phyloP scores from a whole-genome alignment of 1,284 basidiomycete genomes.

The Malassezia arunalokei region DNA sequence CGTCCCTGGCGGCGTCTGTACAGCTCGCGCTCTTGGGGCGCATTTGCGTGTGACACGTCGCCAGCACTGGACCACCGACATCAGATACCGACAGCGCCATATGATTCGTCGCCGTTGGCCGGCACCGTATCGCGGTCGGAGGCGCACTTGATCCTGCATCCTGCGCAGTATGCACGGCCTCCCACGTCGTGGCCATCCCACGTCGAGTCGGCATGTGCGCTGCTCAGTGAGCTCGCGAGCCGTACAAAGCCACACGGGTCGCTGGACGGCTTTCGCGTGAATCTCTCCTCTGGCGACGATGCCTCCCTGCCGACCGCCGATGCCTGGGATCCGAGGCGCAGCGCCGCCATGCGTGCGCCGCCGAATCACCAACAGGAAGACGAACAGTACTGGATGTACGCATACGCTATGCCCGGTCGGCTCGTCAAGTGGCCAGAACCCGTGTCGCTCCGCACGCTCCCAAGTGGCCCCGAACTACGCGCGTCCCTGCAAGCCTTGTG shows the following conservation, averaged over 20 bases:
- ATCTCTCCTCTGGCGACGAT: constrained; percentile 21
- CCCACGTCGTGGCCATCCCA: constrained; percentile 29
- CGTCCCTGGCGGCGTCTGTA: background rate
- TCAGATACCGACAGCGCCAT: constrained; percentile 28
- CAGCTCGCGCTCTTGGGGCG: background rate
- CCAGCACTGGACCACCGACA: constrained; percentile 26
- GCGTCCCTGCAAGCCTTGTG: background rate
- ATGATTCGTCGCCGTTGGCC: constrained; percentile 26
- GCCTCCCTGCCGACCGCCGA: background rate
- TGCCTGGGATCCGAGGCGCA: constrained; percentile 27
- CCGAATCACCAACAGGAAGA: constrained; percentile 26
- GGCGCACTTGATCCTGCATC: constrained; percentile 31
- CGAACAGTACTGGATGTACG: constrained; percentile 26
- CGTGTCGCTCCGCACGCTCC: constrained; percentile 27
- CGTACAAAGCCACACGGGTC: constrained; percentile 23
- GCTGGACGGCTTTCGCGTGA: constrained; percentile 33
- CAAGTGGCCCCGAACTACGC: constrained; percentile 19
- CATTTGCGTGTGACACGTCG: constrained; percentile 15
- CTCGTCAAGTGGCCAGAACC: constrained; percentile 24
- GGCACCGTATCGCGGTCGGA: constrained; percentile 33
- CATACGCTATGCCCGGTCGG: constrained; percentile 24
- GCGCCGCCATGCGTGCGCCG: constrained; percentile 23
- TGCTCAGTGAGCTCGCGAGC: constrained; percentile 32
- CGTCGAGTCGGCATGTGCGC: constrained; percentile 27
- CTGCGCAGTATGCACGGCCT: constrained; percentile 19